phyloP scores from a whole-genome alignment of 2,329 filamentous ascomycete genomes.

The Chaetothyriales sp. region DNA sequence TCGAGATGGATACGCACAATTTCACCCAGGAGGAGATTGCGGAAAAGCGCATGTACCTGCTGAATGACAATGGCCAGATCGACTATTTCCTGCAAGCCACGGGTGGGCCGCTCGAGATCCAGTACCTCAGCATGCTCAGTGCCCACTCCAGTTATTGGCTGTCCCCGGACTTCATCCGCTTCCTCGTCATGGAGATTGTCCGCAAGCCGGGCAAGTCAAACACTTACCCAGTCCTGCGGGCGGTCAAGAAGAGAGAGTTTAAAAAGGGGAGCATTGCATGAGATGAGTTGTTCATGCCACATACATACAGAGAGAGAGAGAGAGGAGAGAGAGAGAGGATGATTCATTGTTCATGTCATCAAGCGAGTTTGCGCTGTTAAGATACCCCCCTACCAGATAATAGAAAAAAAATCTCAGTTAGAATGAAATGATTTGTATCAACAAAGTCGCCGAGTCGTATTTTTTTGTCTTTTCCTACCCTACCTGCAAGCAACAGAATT shows the following conservation, averaged over 20 bases:
- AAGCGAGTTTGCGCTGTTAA: too few species aligned
- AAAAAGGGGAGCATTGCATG: constrained; percentile 27
- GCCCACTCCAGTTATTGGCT: constrained; percentile 94
- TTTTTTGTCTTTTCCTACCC: too few species aligned
- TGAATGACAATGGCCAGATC: constrained; percentile 95
- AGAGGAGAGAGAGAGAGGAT: too few species aligned
- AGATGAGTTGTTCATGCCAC: too few species aligned
- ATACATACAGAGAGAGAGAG: too few species aligned
- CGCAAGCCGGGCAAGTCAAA: constrained; percentile 52
- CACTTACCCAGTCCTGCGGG: constrained; percentile 38
- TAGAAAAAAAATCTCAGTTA: too few species aligned
- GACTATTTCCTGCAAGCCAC: constrained; percentile 78
- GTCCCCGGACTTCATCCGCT: constrained; percentile 70
- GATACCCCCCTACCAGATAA: too few species aligned
- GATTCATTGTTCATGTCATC: too few species aligned
- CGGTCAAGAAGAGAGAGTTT: constrained; percentile 35
- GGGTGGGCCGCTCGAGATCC: constrained; percentile 76
- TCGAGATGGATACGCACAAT: constrained; percentile 93
- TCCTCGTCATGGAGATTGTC: constrained; percentile 79
- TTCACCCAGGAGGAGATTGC: constrained; percentile 85
- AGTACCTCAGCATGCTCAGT: constrained; percentile 93
- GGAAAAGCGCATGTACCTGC: constrained; percentile 68
- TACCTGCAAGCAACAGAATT: too few species aligned
- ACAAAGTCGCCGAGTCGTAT: too few species aligned
- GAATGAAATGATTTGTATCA: too few species aligned